These are phyloP conservation scores for Wallacemonas sp. DNA, from an alignment of 208 protist species.

Conservation along the genomic window DNA sequence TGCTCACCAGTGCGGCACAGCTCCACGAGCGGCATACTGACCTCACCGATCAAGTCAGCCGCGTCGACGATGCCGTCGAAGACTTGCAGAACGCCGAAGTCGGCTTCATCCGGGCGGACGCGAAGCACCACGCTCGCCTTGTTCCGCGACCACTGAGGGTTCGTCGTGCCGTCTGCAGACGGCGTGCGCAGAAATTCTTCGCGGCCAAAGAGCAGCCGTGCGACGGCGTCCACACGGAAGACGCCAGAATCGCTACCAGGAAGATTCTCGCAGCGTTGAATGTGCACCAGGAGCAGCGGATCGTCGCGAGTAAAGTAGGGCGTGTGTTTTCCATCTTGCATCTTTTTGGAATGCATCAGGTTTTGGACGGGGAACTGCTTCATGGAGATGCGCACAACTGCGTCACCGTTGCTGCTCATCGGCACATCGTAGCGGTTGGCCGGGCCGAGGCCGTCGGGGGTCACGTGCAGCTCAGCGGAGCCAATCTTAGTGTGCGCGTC, in stretches of 20 bases:
- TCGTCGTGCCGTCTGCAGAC: conserved; percentile 40
- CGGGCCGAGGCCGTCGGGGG: conserved; percentile 39
- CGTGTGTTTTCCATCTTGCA: conserved; percentile 12
- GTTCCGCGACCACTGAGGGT: conserved; percentile 34
- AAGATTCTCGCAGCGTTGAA: conserved; percentile 52
- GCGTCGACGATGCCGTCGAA: conserved; percentile 80
- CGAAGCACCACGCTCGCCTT: conserved; percentile 52
- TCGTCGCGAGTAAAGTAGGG: conserved; percentile 20
- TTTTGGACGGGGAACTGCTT: conserved; percentile 19
- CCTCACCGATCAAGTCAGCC: conserved; percentile 69
- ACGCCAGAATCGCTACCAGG: conserved; percentile 45
- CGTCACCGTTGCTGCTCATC: conserved; percentile 30
- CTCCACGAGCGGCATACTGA: conserved; percentile 48
- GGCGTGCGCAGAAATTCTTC: conserved; percentile 50
- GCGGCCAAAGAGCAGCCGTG: conserved; percentile 36
- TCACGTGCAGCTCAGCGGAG: conserved; percentile 42
- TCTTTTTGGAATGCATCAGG: conserved; percentile 16
- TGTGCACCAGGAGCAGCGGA: conserved; percentile 52
- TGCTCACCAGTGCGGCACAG: conserved; percentile 53
- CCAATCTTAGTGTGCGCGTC: conserved; percentile 56
- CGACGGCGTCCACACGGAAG: conserved; percentile 61
- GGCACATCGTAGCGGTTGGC: conserved; percentile 50
- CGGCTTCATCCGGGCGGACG: conserved; percentile 25
- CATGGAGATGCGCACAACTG: conserved; percentile 33
- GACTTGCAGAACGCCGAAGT: conserved; percentile 35